These are phyloP conservation scores for Fusarium sp. DNA, from an alignment of 2,329 filamentous ascomycete species.

Conservation along the genomic window DNA sequence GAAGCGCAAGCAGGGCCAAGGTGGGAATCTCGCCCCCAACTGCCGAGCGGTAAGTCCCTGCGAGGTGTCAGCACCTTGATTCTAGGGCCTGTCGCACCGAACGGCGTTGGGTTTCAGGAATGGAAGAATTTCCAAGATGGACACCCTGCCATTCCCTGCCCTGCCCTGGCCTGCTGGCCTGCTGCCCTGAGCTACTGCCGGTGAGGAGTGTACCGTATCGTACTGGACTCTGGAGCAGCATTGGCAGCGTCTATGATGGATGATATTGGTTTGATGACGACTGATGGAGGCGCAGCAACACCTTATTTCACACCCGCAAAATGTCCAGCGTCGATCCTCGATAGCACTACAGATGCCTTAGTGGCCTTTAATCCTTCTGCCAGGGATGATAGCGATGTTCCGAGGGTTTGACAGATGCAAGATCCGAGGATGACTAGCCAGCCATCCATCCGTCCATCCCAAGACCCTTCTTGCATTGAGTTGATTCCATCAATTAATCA, in stretches of 20 bases:
- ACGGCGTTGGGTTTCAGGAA: slow-evolving; percentile 42
- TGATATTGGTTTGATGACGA: slow-evolving; percentile 32
- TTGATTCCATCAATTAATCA: neutral
- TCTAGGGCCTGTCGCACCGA: slow-evolving; percentile 29
- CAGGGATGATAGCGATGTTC: slow-evolving; percentile 31
- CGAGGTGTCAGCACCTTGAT: slow-evolving; percentile 45
- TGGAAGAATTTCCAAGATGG: slow-evolving; percentile 1
- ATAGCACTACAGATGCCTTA: slow-evolving; percentile 36
- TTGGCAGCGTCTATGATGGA: neutral
- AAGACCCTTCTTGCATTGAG: slow-evolving; percentile 34
- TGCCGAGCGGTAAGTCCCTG: slow-evolving; percentile 45
- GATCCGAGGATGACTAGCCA: slow-evolving; percentile 18
- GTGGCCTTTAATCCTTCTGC: neutral
- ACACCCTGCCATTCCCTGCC: neutral
- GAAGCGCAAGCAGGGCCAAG: slow-evolving; percentile 10
- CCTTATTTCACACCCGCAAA: slow-evolving; percentile 27
- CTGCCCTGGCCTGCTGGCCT: too few species aligned
- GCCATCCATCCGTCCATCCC: slow-evolving; percentile 1
- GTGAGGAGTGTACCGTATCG: too few species aligned
- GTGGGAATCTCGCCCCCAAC: slow-evolving; percentile 17
- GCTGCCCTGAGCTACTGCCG: slow-evolving; percentile 21
- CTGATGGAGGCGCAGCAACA: slow-evolving; percentile 39
- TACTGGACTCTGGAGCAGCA: too few species aligned
- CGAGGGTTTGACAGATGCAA: slow-evolving; percentile 37
- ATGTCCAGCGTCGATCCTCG: slow-evolving; percentile 42